phyloP scores from a whole-genome alignment of 768 basidiomycete genomes.

The Nidularia pulvinata region DNA sequence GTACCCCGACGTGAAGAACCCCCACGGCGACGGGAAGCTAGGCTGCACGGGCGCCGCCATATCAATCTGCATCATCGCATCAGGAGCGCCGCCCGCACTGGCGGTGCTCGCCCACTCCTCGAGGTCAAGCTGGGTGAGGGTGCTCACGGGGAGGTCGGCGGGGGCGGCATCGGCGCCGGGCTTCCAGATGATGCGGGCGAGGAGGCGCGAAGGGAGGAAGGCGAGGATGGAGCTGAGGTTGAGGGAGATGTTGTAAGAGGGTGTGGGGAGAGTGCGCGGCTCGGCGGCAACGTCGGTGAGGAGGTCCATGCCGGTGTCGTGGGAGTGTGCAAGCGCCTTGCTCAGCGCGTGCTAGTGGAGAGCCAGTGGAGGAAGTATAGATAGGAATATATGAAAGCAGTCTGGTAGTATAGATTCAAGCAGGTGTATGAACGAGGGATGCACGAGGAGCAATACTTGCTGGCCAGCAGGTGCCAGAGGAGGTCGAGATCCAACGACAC shows the following conservation, averaged over 20 bases:
- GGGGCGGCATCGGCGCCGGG: conserved; percentile 16
- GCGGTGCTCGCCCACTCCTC: not conserved
- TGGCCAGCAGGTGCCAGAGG: too few species aligned
- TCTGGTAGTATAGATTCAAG: too few species aligned
- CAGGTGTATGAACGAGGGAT: too few species aligned
- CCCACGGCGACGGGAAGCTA: conserved; percentile 61
- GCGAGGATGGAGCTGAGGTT: conserved; percentile 1
- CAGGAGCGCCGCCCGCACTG: not conserved
- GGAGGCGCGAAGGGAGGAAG: conserved; percentile 26
- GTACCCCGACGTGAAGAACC: conserved; percentile 75
- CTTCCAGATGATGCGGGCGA: conserved; percentile 37
- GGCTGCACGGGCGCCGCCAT: not conserved
- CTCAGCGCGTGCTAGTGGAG: too few species aligned
- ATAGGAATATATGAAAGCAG: too few species aligned
- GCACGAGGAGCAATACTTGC: too few species aligned
- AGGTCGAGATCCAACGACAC: too few species aligned
- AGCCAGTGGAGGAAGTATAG: not conserved
- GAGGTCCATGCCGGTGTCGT: too few species aligned
- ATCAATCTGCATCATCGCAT: not conserved
- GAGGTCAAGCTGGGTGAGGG: not conserved
- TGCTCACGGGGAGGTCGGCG: not conserved
- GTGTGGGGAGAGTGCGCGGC: not conserved
- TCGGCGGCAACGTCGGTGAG: not conserved
- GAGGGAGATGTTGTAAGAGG: conserved; percentile 1
- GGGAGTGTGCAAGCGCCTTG: too few species aligned